These are phyloP conservation scores for Eucalyptus lansdowneana DNA, from an alignment of 345 rosid genomes.

Conservation along the genomic window DNA sequence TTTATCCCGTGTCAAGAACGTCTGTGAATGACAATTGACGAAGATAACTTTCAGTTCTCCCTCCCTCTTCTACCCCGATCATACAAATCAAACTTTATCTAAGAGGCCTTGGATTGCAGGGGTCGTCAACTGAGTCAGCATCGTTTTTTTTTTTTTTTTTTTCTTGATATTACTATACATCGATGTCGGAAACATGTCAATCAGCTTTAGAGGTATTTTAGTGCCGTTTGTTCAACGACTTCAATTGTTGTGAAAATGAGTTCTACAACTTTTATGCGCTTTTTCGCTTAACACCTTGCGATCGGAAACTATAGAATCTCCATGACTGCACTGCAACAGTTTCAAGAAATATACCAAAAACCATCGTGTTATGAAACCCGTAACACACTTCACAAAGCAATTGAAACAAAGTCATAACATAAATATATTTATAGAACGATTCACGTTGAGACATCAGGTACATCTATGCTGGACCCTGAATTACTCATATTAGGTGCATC, in stretches of 20 bases:
- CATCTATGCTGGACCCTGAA: not conserved
- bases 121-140: not conserved
- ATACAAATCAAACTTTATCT: not conserved
- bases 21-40: not conserved
- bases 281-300: not conserved
- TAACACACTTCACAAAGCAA: not conserved
- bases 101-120: not conserved
- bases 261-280: not conserved
- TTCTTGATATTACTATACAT: not conserved
- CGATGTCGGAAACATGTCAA: not conserved
- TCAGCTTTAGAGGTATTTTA: not conserved
- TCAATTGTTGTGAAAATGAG: not conserved
- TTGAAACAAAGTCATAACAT: not conserved
- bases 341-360: not conserved
- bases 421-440: not conserved
- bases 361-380: not conserved
- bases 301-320: not conserved
- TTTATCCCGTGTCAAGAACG: not conserved
- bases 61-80: not conserved
- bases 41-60: not conserved
- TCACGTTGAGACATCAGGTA: not conserved
- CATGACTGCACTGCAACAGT: not conserved
- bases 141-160: not conserved
- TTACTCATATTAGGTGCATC: not conserved
- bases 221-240: not conserved